Percentiles rank a stretch among this genome's conserved stretches.
Conservation (phyloP, 106 monocot genomes). For the Phalaenopsis aphrodite region DNA sequence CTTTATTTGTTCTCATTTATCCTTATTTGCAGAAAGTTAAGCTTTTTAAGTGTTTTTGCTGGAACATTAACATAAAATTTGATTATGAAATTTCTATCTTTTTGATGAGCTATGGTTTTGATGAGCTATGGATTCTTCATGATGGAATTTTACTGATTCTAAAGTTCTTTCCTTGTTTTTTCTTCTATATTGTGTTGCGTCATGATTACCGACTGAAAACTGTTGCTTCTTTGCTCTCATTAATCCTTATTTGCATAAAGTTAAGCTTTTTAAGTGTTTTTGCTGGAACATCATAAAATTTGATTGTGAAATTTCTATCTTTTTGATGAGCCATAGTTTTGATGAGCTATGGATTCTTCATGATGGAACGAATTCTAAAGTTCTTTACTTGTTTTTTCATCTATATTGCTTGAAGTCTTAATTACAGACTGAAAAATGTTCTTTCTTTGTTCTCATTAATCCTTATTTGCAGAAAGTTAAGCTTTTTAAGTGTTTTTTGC, state of each 20-base stretch:
- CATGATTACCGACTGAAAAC: not conserved
- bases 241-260: not conserved
- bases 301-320: not conserved
- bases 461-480: not conserved
- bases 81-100: not conserved
- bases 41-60: not conserved
- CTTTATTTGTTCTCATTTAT: not conserved
- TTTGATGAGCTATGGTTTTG: not conserved
- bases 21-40: not conserved
- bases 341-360: no score
- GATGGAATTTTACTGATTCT: no score
- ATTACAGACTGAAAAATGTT: not conserved
- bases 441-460: not conserved
- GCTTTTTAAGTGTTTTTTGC: not conserved
- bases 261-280: not conserved
- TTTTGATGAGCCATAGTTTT: not conserved
- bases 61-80: not conserved
- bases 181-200: not conserved
- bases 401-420: not conserved
- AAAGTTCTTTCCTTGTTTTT: no score
- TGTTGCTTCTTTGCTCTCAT: not conserved
- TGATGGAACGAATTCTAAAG: no score
- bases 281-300: not conserved
- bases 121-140: no score
- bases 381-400: no score